Evolutionary conservation across 1,284 basidiomycete species (phyloP), one percentile per base, ranked within the genome.

Genomic region (Amylostereum chailletii): DNA sequence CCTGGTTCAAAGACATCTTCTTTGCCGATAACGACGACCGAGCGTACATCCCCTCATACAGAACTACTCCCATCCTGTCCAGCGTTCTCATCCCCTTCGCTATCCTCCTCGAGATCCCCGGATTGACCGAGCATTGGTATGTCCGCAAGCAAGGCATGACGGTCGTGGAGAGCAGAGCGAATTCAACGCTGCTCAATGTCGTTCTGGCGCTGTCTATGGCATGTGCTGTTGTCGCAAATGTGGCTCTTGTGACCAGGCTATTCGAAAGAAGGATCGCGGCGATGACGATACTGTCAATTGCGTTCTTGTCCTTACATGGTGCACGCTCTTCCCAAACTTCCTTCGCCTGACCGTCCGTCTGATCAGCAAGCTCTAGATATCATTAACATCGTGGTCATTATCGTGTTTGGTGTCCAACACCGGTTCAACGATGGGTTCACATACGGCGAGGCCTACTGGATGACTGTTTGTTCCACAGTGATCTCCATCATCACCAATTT

Each of bases 41-140:
- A 3, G 55, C 49, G 2, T 52, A 56, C 34, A 37, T 62, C 0
- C 71, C 73, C 19, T 65, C 68, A 45, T 81, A 82, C 57, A 79
- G 83, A 10, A 65, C 64, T 51, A 67, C 78, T 3, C 87, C 86
- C 0, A 83, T 90, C 48, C 53, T 89, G 26, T 79, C 81, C 6
- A 88, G 87, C 5, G 68, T 87, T 11, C 59, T 83, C 34, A 80
- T 89, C 19, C 88, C 88, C 0, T 88, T 91, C 58, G 76, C 80
- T 10, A 88, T 93, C 51, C 71, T 93, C 19, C 72, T 93, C 31
- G 87, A 88, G 59, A 86, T 91, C 42, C 88, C 87, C 0, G 84
- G 84, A 10, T 62, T 90, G 27, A 90, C 86, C 0, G 80, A 71
- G 50, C 65, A 65, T 38, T 87, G 86, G 86, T 86, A 86, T 58